Conservation (phyloP, 306 rosid species). For the Potentilla sterilis region DNA sequence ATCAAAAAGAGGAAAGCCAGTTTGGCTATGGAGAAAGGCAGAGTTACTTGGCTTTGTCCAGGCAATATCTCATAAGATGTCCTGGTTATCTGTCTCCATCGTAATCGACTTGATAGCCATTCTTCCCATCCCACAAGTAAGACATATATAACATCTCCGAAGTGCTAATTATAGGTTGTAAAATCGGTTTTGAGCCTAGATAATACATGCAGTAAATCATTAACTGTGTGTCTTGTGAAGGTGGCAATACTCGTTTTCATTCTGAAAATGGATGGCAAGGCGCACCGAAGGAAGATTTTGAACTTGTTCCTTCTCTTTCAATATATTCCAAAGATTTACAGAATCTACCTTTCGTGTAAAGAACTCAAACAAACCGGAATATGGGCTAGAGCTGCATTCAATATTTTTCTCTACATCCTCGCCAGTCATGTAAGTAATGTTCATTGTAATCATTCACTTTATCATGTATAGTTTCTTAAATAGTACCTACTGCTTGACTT, state of each 20-base stretch:
- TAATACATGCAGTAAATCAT: neutral
- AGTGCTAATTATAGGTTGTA: neutral
- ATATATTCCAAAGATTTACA: conserved; percentile 26
- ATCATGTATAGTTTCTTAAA: neutral
- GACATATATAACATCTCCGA: neutral
- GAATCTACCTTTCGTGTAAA: conserved; percentile 19
- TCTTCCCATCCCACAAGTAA: conserved; percentile 34
- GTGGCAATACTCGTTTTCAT: conserved; percentile 9
- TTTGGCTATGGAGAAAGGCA: neutral
- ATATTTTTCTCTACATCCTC: conserved; percentile 29
- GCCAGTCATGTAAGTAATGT: conserved; percentile 32
- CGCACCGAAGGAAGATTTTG: neutral
- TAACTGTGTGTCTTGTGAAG: neutral
- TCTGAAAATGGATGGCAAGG: conserved; percentile 13
- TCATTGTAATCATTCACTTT: neutral
- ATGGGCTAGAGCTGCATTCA: conserved; percentile 23
- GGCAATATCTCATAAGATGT: neutral
- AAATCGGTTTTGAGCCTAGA: neutral
- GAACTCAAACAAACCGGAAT: conserved; percentile 25
- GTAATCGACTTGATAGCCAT: conserved; percentile 27
- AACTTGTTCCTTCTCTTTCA: conserved; percentile 21
- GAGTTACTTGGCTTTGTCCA: neutral
- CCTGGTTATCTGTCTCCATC: conserved; percentile 6
- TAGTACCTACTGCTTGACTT: neutral
- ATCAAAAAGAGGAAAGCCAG: neutral